A percentile compares a stretch with the other conserved stretches of the same genome.
These are phyloP conservation scores for Neonectria ditissima DNA, from an alignment of 2,329 filamentous ascomycete genomes.

Conservation along the genomic window DNA sequence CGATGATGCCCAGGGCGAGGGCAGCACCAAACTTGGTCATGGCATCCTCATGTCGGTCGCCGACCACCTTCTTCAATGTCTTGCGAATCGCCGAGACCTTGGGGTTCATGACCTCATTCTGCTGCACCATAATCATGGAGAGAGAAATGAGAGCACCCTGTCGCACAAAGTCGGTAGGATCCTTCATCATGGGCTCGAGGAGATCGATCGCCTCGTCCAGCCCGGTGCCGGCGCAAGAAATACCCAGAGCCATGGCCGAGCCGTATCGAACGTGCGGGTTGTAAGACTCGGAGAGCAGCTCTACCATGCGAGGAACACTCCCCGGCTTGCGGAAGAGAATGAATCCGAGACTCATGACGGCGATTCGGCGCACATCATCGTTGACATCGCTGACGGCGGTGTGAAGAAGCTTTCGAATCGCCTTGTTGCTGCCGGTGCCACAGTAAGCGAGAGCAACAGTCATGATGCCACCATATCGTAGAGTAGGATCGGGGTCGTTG, in stretches of 20 bases:
- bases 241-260: slow-evolving; percentile 97
- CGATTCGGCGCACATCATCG: slow-evolving; percentile 94
- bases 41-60: slow-evolving; percentile 96
- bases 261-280: slow-evolving; percentile 98
- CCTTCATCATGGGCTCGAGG: slow-evolving; percentile 99
- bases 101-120: slow-evolving; percentile 98
- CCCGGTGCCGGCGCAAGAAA: slow-evolving; percentile 96
- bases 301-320: slow-evolving; percentile 98
- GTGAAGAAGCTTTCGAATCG: slow-evolving; percentile 93
- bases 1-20: slow-evolving; percentile 94
- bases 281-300: slow-evolving; percentile 97
- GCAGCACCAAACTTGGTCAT: slow-evolving; percentile 99
- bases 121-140: slow-evolving; percentile 99
- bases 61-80: slow-evolving; percentile 91
- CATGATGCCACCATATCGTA: slow-evolving; percentile 98
- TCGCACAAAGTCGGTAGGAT: slow-evolving; percentile 97
- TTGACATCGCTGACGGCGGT: slow-evolving; percentile 98
- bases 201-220: slow-evolving; percentile 96
- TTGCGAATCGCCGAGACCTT: slow-evolving; percentile 93
- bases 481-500: slow-evolving; percentile 90
- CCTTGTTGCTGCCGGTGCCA: slow-evolving; percentile 98
- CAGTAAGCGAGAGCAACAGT: slow-evolving; percentile 98
- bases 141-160: slow-evolving; percentile 95
- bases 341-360: slow-evolving; percentile 97
- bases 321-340: slow-evolving; percentile 98